phyloP scores from a whole-genome alignment of 148 eudicot genomes.

The Vaccinium corymbosum region DNA sequence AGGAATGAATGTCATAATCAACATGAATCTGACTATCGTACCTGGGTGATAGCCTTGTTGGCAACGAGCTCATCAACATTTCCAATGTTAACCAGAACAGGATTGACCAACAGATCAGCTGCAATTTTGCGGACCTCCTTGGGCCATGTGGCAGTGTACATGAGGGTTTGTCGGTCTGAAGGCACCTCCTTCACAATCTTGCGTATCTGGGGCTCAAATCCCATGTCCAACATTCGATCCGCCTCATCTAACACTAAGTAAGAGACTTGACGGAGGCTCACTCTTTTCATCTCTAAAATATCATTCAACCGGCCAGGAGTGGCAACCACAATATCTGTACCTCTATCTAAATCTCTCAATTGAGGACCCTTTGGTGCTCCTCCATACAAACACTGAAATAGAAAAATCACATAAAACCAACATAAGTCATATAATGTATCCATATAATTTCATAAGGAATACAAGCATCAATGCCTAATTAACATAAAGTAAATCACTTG shows the following conservation, averaged over 20 bases:
- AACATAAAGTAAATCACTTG: background rate
- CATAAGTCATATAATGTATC: conserved; percentile 7
- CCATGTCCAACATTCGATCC: conserved; percentile 99
- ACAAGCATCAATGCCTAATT: background rate
- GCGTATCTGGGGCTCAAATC: conserved; percentile 96
- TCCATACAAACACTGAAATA: conserved; percentile 80
- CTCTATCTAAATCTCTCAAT: conserved; percentile 67
- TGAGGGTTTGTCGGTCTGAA: conserved; percentile 75
- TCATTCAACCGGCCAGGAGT: conserved; percentile 99
- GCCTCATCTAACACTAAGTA: conserved; percentile 97
- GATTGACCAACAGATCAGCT: conserved; percentile 70
- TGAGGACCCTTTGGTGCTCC: conserved; percentile 99
- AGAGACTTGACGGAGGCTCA: conserved; percentile 78
- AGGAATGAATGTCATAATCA: background rate
- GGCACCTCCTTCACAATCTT: conserved; percentile 91
- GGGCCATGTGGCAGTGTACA: conserved; percentile 99
- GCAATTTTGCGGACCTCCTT: conserved; percentile 96
- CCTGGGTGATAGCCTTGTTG: conserved; percentile 94
- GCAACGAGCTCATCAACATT: conserved; percentile 92
- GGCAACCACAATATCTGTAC: conserved; percentile 89
- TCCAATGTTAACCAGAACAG: conserved; percentile 93
- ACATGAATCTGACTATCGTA: conserved; percentile 11
- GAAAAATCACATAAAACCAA: conserved; percentile 17
- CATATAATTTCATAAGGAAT: background rate
- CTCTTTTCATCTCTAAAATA: conserved; percentile 72